Evolutionary conservation across 495 filamentous ascomycete genomes (phyloP).

Genomic region (Penicillium herquei): DNA sequence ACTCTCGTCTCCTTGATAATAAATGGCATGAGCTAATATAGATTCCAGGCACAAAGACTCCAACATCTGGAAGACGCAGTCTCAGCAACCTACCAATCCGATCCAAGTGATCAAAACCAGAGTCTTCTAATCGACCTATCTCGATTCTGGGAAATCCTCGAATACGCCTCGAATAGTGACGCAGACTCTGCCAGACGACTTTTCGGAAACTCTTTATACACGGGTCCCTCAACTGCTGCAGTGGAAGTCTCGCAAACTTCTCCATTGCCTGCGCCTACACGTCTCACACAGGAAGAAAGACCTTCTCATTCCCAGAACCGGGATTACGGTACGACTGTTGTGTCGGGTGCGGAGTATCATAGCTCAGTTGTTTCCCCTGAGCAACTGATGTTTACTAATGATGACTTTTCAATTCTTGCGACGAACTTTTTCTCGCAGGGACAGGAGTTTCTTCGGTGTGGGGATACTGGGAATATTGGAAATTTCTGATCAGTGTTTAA

Average conservation of each 20-base stretch:
- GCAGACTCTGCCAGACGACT: conserved; percentile 36
- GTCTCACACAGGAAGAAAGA: conserved; percentile 28
- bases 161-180: conserved; percentile 48
- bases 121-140: conserved; percentile 48
- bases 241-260: conserved; percentile 47
- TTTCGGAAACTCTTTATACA: conserved; percentile 42
- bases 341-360: conserved; percentile 21
- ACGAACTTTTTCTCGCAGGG: conserved; percentile 50
- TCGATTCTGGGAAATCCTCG: conserved; percentile 50
- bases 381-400: conserved; percentile 36
- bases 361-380: conserved; percentile 23
- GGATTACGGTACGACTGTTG: conserved; percentile 12
- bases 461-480: conserved; percentile 38
- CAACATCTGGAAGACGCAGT: conserved; percentile 44
- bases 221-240: conserved; percentile 18
- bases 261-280: conserved; percentile 44
- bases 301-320: conserved; percentile 14
- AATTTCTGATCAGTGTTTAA: conserved; percentile 39
- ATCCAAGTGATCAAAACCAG: conserved; percentile 39
- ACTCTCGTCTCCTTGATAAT: neutral
- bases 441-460: conserved; percentile 40
- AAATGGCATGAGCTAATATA: neutral
- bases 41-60: conserved; percentile 38
- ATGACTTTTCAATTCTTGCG: conserved; percentile 48
- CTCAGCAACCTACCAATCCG: conserved; percentile 43